phyloP scores from a whole-genome alignment of 139 green algal genomes.

The Parachlorella kessleri region DNA sequence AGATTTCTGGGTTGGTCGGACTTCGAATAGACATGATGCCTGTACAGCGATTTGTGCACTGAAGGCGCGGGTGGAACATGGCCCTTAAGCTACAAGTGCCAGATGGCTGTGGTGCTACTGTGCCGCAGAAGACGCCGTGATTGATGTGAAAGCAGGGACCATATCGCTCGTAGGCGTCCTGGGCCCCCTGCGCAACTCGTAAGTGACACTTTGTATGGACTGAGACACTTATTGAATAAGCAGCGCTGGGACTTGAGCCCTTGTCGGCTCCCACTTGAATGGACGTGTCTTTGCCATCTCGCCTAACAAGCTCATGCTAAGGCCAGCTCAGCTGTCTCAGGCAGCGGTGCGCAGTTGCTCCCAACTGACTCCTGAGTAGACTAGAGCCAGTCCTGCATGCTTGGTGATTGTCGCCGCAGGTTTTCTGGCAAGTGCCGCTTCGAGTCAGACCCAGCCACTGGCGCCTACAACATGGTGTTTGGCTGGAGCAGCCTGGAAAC shows the following conservation, averaged over 20 bases:
- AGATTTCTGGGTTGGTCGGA: too few relatives aligned
- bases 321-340: too few relatives aligned
- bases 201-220: background rate
- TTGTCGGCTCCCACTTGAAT: background rate
- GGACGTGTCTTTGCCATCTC: background rate
- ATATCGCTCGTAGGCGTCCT: slow-evolving; percentile 22
- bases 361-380: too few relatives aligned
- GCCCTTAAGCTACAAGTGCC: too few relatives aligned
- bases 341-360: too few relatives aligned
- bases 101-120: background rate
- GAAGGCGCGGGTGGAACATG: too few relatives aligned
- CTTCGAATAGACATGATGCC: too few relatives aligned
- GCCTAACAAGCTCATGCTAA: too few relatives aligned
- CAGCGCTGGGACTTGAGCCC: background rate
- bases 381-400: background rate
- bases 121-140: slow-evolving; percentile 20
- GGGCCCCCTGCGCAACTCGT: slow-evolving; percentile 16
- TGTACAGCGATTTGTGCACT: too few relatives aligned
- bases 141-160: slow-evolving; percentile 26
- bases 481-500: background rate
- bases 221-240: background rate
- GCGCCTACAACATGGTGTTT: slow-evolving; percentile 20
- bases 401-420: background rate
- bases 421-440: too few relatives aligned
- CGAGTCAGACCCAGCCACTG: slow-evolving; percentile 10